Evolutionary conservation across 1,284 basidiomycete genomes (phyloP), one percentile per base, ranked within the genome.

Genomic region (Pyrrhoderma lamaoense): DNA sequence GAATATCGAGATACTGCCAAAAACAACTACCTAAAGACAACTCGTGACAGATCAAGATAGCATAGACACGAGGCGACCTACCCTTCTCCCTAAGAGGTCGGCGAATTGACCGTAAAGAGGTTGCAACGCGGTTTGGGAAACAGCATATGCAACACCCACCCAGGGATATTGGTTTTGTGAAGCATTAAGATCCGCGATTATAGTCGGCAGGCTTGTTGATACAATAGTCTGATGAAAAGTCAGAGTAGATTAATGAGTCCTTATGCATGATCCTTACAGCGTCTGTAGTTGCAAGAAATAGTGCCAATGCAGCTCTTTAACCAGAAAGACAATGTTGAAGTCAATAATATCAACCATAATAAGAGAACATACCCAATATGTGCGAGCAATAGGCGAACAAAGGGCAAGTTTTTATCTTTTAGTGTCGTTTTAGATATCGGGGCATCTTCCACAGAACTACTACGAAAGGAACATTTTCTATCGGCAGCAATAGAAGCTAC

Each of bases 221-320:
- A 90, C 82, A 54, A 90, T 85, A 2, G 85, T 87, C 86, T 89
- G 55, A 22, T 16, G 22, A 34, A 50, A 44, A 50, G 54, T 36
- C 35, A 52, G 42, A 57, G 56, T 57, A 56, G 60, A 54, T 9
- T 52, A 51, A 48, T 16, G 16, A 36, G 19, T 11, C 7, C 5
- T 9, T 36, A 16, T 3, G 18, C 27, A 11, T 1, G 16, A 45
- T 48, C 69, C 83, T 58, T 61, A 89, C 87, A 49, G 85, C 78
- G 66, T 89, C 86, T 16, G 86, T 89, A 11, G 88, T 89, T 5
- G 86, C 86, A 9, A 89, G 77, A 64, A 89, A 89, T 53, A 89
- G 63, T 11, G 85, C 74, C 64, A 88, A 64, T 2, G 85, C 86
- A 45, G 85, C 84, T 45, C 85, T 88, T 61, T 35, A 25, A 38